Evolutionary conservation across 75 land plant genomes (phyloP), one percentile per base, ranked within the genome.

Genomic region (Ceratopteris richardii): DNA sequence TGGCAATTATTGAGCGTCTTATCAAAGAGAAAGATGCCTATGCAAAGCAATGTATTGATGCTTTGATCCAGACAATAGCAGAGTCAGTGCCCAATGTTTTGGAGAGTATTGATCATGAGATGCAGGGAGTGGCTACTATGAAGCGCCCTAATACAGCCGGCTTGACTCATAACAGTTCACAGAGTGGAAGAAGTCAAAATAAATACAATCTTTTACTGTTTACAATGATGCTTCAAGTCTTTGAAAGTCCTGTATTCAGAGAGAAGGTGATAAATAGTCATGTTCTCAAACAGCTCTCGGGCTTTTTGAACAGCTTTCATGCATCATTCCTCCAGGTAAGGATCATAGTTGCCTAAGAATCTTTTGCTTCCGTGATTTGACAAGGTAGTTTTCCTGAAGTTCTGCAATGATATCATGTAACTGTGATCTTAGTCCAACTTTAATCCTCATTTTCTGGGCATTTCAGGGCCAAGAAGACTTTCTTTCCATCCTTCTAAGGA

Each of bases 401-500:
- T n/a, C n/a, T n/a, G n/a, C n/a, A n/a, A n/a, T n/a, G n/a, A n/a
- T n/a, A n/a, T n/a, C n/a, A n/a, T n/a, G n/a, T n/a, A n/a, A n/a
- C n/a, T n/a, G n/a, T n/a, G n/a, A n/a, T n/a, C n/a, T n/a, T n/a
- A n/a, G n/a, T n/a, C n/a, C n/a, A n/a, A n/a, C n/a, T n/a, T n/a
- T n/a, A n/a, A n/a, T n/a, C n/a, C n/a, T n/a, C n/a, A n/a, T n/a
- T n/a, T n/a, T n/a, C n/a, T n/a, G n/a, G n/a, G n/a, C n/a, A n/a
- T n/a, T n/a, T 27, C 86, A 95, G 99, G 99, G 97, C 25, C 77
- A 78, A 61, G 99, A 95, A 74, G 99, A 95, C 53, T 86, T 95
- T 55, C 92, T 84, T 30, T 82, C 95, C 56, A 90, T 86, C 4
- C 75, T 95, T 19, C 73, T 95, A 21, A 79, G 80, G 29, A 72